Evolutionary conservation across 176 grass and related monocot genomes (phyloP).

Genomic region (Eleusine coracana): DNA sequence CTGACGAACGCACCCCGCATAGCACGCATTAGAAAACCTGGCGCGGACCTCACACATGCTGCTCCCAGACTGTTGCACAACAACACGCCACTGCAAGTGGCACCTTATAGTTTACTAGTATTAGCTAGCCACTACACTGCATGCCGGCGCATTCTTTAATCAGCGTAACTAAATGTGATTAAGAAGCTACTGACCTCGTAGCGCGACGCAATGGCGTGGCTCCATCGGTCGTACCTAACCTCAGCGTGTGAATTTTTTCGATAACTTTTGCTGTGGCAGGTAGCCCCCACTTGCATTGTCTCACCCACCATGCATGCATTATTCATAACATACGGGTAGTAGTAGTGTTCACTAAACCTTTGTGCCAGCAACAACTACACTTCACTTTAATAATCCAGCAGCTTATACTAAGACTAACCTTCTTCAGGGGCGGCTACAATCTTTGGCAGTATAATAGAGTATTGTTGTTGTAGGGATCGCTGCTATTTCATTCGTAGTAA

Average conservation of each 20-base stretch:
- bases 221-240: constrained; percentile 36
- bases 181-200: constrained; percentile 28
- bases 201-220: constrained; percentile 3
- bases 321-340: neutral
- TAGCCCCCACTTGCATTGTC: constrained; percentile 36
- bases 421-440: neutral
- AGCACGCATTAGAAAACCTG: neutral
- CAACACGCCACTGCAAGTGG: neutral
- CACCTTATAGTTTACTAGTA: neutral
- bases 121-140: neutral
- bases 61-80: constrained; percentile 15
- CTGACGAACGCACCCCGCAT: neutral
- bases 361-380: constrained; percentile 41
- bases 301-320: constrained; percentile 22
- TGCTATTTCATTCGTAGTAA: neutral
- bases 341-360: neutral
- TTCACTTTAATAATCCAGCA: neutral
- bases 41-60: constrained; percentile 31
- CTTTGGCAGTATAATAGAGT: neutral
- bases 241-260: neutral
- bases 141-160: constrained; percentile 25
- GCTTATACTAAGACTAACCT: constrained; percentile 34
- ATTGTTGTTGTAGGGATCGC: neutral
- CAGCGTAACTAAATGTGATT: neutral
- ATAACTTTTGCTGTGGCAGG: constrained; percentile 10